Evolutionary conservation across 2,329 filamentous ascomycete species (phyloP).

Genomic region (Helotiales sp.): DNA sequence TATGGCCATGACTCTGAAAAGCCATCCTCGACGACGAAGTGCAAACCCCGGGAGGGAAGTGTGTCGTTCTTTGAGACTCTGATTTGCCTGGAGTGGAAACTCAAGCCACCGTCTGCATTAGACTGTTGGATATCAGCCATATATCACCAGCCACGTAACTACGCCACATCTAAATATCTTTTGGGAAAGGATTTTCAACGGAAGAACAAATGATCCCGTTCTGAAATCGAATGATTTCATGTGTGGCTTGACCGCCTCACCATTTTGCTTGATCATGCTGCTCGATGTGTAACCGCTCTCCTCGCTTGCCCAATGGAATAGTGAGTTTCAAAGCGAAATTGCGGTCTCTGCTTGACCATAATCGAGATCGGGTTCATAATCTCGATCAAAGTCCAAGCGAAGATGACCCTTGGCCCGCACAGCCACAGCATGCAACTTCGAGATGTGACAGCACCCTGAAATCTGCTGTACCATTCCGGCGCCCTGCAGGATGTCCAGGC

Average conservation of each 20-base stretch:
- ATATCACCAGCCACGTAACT: slow-evolving; percentile 14
- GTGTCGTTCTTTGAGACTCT: slow-evolving; percentile 17
- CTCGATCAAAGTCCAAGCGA: background rate
- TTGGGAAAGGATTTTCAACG: slow-evolving; percentile 10
- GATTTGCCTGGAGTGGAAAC: slow-evolving; percentile 1
- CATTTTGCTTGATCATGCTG: background rate
- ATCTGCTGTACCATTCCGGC: slow-evolving; percentile 10
- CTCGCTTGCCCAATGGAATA: background rate
- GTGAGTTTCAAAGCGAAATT: slow-evolving; percentile 8
- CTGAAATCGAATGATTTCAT: background rate
- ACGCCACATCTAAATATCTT: slow-evolving; percentile 12
- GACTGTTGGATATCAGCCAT: slow-evolving; percentile 7
- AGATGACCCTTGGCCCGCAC: background rate
- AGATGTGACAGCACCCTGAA: slow-evolving; percentile 22
- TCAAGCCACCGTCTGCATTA: background rate
- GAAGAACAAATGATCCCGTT: background rate
- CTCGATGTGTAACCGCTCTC: background rate
- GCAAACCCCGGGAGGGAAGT: background rate
- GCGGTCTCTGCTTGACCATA: slow-evolving; percentile 1
- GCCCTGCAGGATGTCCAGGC: background rate
- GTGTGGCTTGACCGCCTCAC: background rate
- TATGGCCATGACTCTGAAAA: background rate
- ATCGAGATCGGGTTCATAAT: slow-evolving; percentile 2
- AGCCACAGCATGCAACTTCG: slow-evolving; percentile 10
- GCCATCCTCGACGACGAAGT: background rate